These are phyloP conservation scores for Mercurialis annua DNA, from an alignment of 345 rosid genomes.

Conservation along the genomic window DNA sequence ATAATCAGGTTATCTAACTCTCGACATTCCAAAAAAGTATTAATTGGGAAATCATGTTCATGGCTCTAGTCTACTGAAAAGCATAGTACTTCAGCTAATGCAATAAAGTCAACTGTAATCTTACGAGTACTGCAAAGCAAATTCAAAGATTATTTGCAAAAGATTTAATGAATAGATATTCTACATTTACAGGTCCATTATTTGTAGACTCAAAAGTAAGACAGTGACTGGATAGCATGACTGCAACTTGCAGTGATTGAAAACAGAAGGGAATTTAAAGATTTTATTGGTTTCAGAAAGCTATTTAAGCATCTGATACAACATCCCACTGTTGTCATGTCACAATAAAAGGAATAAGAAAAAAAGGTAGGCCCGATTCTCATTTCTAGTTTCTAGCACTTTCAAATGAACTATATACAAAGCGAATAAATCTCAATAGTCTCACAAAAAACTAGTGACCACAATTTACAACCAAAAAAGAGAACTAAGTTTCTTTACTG, in stretches of 20 bases:
- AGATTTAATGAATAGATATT: neutral
- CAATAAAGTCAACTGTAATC: too few relatives aligned
- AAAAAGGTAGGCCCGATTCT: constrained; percentile 5
- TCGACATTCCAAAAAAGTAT: neutral
- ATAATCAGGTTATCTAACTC: neutral
- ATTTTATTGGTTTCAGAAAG: neutral
- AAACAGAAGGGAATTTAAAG: neutral
- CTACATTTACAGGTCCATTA: neutral
- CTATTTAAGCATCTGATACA: constrained; percentile 9
- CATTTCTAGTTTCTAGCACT: constrained; percentile 1
- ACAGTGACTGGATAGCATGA: neutral
- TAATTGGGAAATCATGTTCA: neutral
- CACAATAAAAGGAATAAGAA: neutral
- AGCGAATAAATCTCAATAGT: neutral
- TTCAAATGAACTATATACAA: neutral
- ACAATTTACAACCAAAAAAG: neutral
- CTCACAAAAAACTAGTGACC: neutral
- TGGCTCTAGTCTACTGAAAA: neutral
- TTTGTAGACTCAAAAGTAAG: neutral
- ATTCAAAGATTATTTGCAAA: neutral
- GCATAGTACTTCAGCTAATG: neutral
- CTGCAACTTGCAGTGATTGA: constrained; percentile 2
- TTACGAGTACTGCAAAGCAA: neutral
- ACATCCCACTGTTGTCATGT: neutral
- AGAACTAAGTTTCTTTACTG: neutral